phyloP scores from a whole-genome alignment of 257 asterid genomes.

The Thymus quinquecostatus region DNA sequence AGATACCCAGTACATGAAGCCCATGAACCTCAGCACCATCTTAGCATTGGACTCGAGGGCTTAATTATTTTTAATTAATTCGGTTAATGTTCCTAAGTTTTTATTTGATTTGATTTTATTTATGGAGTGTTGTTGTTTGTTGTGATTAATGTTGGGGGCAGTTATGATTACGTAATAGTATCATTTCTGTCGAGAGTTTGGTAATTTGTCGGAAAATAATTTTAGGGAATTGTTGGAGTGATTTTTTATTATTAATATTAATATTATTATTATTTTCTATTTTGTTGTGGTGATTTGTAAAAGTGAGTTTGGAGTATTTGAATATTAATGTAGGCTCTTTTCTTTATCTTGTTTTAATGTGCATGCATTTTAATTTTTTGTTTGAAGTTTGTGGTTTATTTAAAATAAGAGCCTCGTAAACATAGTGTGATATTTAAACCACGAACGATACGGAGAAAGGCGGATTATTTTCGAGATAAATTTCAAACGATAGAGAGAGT shows the following conservation, averaged over 20 bases:
- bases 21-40: constrained; percentile 70
- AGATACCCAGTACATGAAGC: constrained; percentile 52
- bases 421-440: too few relatives aligned
- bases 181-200: neutral
- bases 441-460: too few relatives aligned
- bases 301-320: neutral
- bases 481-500: too few relatives aligned
- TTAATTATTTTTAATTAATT: constrained; percentile 21
- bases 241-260: too few relatives aligned
- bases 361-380: too few relatives aligned
- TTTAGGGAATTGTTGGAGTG: neutral
- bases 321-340: neutral
- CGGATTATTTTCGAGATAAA: too few relatives aligned
- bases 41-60: constrained; percentile 54
- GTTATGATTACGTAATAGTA: neutral
- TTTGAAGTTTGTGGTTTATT: too few relatives aligned
- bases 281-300: neutral
- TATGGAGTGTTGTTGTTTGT: constrained; percentile 16
- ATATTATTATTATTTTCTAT: too few relatives aligned
- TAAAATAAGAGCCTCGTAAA: too few relatives aligned
- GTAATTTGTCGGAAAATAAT: neutral
- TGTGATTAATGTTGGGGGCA: constrained; percentile 26
- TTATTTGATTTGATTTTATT: neutral
- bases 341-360: neutral
- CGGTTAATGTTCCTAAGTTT: neutral